Base-by-base conservation (phyloP, 2,329 filamentous ascomycete species). In the Cladophialophora immunda region DNA sequence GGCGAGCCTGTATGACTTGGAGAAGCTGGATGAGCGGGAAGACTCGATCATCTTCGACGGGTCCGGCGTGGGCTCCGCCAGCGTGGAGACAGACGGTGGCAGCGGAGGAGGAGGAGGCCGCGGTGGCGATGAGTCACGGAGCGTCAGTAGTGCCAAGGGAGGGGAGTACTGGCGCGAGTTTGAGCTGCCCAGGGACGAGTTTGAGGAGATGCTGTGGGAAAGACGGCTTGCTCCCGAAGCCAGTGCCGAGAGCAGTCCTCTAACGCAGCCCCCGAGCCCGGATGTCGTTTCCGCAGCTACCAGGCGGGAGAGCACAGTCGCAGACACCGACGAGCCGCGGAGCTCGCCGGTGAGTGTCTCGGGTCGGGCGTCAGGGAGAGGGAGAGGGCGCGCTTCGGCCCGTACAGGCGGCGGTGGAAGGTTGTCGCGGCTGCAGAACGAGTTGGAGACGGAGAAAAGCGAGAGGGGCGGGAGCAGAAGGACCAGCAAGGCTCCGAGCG, bases 11-110 rank as follows among this genome's bases (percentile, higher is more conserved):
- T 99, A 97, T 81, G 92, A 97, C 78, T 86, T 98, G 32, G 87
- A 91, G 57, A 86, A 90, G 47, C 90, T 97, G 66, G 93, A 98
- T 78, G 92, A 97, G 76, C 89, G 93, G 73, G 94, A 90, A 77
- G 83, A 88, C 68, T 82, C 85, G 2, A 77, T 84, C n/a, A 80
- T 82, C 57, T 83, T 87, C 38, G 82, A 84, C 34, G 36, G 22
- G 38, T 30, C 34, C 2, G 27, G 15, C 15, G 38, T 38, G 34
- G n/a, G 34, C 15, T n/a, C 19, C 38, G 25, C 56, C 25, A 30
- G 13, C 15, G 1, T 22, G 32, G n/a, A 19, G 11, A n/a, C n/a
- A 1, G n/a, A 19, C 19, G 25, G 8, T 4, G 17, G 38, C 1
- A 17, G 17, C 38, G 17, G 4, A 6, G 30, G 11, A 2, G 22